These are phyloP conservation scores for Prunus kanzakura DNA, from an alignment of 306 rosid species.

Conservation along the genomic window DNA sequence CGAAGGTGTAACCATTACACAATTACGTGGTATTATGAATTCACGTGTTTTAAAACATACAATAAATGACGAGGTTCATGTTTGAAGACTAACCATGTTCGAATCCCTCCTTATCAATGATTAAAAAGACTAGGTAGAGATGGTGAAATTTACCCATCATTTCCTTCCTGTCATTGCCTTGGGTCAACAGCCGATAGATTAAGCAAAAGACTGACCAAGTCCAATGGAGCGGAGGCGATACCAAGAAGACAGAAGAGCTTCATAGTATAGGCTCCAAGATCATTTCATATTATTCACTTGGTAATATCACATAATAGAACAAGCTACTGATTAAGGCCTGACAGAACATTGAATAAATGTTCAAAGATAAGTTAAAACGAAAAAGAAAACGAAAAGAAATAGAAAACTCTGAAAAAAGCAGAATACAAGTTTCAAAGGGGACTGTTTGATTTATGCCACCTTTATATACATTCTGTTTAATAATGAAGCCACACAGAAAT, in stretches of 20 bases:
- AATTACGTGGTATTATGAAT: too few species aligned
- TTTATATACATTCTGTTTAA: constrained; percentile 52
- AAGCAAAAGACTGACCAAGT: not conserved
- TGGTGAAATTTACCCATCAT: not conserved
- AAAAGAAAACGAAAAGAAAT: constrained; percentile 2
- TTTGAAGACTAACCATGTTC: too few species aligned
- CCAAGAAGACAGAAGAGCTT: not conserved
- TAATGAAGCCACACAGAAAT: constrained; percentile 36
- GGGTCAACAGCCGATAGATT: not conserved
- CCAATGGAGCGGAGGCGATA: not conserved
- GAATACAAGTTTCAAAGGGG: constrained; percentile 22
- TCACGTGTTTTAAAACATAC: too few species aligned
- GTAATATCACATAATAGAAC: constrained; percentile 10
- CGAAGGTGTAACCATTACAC: too few species aligned
- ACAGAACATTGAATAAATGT: constrained; percentile 24
- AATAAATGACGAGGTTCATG: too few species aligned
- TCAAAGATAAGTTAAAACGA: constrained; percentile 1
- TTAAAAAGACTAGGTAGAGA: not conserved
- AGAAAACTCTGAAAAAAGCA: constrained; percentile 1
- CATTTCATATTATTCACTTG: constrained; percentile 8
- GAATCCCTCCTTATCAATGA: too few species aligned
- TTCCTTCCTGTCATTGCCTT: not conserved
- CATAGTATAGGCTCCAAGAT: not conserved
- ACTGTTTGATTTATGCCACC: constrained; percentile 32
- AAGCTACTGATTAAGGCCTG: constrained; percentile 7